phyloP scores from a whole-genome alignment of 2,329 filamentous ascomycete species.

The Amauroascus niger region DNA sequence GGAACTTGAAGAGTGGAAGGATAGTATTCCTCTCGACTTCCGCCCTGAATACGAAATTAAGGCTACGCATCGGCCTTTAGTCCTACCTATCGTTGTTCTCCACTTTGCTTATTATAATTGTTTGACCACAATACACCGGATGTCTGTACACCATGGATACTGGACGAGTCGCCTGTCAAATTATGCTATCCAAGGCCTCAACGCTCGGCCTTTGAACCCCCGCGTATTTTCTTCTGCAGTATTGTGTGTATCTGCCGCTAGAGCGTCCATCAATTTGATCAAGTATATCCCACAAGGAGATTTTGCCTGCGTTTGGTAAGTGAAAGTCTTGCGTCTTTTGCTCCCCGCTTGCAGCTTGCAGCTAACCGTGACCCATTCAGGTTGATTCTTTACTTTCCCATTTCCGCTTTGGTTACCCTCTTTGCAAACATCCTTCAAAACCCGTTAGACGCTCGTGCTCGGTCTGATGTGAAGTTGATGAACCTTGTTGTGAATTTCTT shows the following conservation, averaged over 20 bases:
- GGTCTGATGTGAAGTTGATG: constrained; percentile 85
- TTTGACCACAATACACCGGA: constrained; percentile 91
- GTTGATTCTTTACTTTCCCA: constrained; percentile 93
- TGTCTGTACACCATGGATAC: constrained; percentile 96
- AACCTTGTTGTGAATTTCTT: constrained; percentile 86
- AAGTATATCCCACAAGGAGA: constrained; percentile 96
- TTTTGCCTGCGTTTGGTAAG: constrained; percentile 87
- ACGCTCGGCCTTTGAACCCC: constrained; percentile 81
- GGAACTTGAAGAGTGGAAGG: constrained; percentile 90
- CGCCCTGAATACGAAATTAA: constrained; percentile 96
- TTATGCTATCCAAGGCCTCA: constrained; percentile 88
- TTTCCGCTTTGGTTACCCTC: constrained; percentile 85
- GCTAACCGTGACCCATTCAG: constrained; percentile 27
- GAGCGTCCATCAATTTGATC: constrained; percentile 84
- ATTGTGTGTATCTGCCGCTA: constrained; percentile 81
- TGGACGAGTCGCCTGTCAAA: constrained; percentile 94
- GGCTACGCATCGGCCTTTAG: constrained; percentile 82
- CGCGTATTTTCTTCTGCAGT: constrained; percentile 89
- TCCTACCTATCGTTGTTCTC: constrained; percentile 84
- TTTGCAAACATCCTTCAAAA: constrained; percentile 97
- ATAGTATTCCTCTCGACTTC: constrained; percentile 88
- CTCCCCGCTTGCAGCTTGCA: not conserved
- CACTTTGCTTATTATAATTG: constrained; percentile 99
- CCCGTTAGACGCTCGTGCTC: constrained; percentile 75
- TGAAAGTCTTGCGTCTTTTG: constrained; percentile 15